Conservation (phyloP, 495 filamentous ascomycete genomes). For the Collariella sp. region DNA sequence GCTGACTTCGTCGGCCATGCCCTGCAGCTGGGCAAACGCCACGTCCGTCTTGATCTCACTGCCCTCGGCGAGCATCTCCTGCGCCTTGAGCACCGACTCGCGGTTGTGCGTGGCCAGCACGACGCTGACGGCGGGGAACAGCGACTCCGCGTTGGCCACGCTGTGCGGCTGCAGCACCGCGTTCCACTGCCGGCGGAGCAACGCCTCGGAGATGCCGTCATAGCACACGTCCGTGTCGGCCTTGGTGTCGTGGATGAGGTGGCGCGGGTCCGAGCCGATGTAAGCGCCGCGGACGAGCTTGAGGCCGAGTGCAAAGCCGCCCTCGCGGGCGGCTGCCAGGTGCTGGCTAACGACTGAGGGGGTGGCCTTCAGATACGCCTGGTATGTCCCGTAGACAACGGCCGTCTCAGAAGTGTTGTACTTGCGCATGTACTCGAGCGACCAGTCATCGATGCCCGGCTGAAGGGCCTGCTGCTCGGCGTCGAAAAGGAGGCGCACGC, state of each 20-base stretch:
- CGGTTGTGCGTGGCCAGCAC: slow-evolving; percentile 90
- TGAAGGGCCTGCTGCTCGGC: slow-evolving; percentile 81
- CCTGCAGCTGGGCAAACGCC: slow-evolving; percentile 84
- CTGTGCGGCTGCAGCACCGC: slow-evolving; percentile 39
- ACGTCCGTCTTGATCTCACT: slow-evolving; percentile 46
- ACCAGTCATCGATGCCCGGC: slow-evolving; percentile 79
- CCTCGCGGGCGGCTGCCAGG: slow-evolving; percentile 52
- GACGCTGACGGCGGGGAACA: slow-evolving; percentile 60
- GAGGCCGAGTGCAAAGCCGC: slow-evolving; percentile 72
- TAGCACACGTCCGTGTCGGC: slow-evolving; percentile 56
- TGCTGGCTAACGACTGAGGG: slow-evolving; percentile 57
- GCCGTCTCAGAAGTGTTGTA: slow-evolving; percentile 56
- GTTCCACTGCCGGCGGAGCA: slow-evolving; percentile 38
- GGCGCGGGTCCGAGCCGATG: slow-evolving; percentile 66
- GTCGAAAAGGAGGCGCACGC: slow-evolving; percentile 75
- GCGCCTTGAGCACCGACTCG: slow-evolving; percentile 66
- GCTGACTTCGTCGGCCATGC: slow-evolving; percentile 94
- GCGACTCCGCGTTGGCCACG: slow-evolving; percentile 19
- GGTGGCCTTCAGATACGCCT: slow-evolving; percentile 73
- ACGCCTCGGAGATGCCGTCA: slow-evolving; percentile 29
- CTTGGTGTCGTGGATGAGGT: slow-evolving; percentile 72
- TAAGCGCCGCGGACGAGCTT: slow-evolving; percentile 94
- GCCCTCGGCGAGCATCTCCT: slow-evolving; percentile 31
- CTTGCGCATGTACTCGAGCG: slow-evolving; percentile 61
- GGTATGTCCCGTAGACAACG: slow-evolving; percentile 60